Base-by-base conservation (phyloP, 2,329 filamentous ascomycete species). In the Fusarium pininemorale region DNA sequence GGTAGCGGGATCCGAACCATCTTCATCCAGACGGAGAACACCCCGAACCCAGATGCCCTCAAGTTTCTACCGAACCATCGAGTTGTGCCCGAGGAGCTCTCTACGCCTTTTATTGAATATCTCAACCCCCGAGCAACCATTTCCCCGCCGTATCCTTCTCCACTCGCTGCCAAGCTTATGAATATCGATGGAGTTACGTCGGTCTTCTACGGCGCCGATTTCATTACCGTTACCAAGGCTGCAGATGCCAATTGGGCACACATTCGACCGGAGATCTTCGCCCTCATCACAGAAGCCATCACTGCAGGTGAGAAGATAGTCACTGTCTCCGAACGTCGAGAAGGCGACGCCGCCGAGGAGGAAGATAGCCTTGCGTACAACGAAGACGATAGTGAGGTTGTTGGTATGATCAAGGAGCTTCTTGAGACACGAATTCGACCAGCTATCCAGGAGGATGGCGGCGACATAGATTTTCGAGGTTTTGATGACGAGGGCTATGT, bases 381-480 rank as follows among this genome's bases (percentile, higher is more conserved):
- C 77, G 95, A 98, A 80, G 92, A 97, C 72, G 96, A 99, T 81
- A 92, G 92, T 75, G 96, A 99, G 84, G 94, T 98, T 16, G 93
- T 99, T 14, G 93, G 94, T 67, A 98, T 98, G 96, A 98, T 99
- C 84, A 98, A 98, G 85, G 96, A 99, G 84, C 86, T 99, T 38
- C 87, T 99, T 41, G 96, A 99, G 84, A 99, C 96, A 32, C 89
- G 96, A 71, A 98, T 99, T 79, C 89, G 96, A 48, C 96, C 96
- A 2, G 94, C 96, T 2, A 99, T 99, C 72, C 96, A 98, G 82
- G 96, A 98, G 82, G 96, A 99, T 77, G 96, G 96, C 54, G 96
- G 96, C 51, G 96, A 99, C 81, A 98, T 99, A 79, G 96, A 99
- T 82, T 97, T 96, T 82, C 88, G 94, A 24, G 96, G 96, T 2